Evolutionary conservation across 2,329 filamentous ascomycete species (phyloP).

Genomic region (Colletotrichum sp.): DNA sequence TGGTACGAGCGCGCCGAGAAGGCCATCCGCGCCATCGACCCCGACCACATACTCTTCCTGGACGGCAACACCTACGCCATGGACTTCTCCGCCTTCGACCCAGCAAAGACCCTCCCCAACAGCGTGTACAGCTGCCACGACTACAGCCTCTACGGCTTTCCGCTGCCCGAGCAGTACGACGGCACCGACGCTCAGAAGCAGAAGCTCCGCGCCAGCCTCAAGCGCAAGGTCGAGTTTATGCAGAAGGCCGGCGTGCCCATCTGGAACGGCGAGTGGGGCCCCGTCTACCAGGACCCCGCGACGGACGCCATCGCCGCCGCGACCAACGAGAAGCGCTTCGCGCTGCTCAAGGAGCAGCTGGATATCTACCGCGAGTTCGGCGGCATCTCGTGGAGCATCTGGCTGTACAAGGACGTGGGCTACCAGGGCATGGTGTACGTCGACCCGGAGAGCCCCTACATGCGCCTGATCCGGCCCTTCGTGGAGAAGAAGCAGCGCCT

Average conservation of each 20-base stretch:
- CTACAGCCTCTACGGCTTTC: slow-evolving; percentile 58
- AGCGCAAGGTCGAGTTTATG: slow-evolving; percentile 50
- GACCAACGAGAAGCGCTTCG: slow-evolving; percentile 45
- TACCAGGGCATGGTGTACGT: slow-evolving; percentile 61
- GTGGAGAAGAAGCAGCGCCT: slow-evolving; percentile 59
- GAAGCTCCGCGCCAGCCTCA: slow-evolving; percentile 42
- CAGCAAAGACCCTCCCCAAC: slow-evolving; percentile 47
- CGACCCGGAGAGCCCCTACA: slow-evolving; percentile 50
- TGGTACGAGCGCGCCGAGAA: slow-evolving; percentile 39
- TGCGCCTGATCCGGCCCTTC: slow-evolving; percentile 54
- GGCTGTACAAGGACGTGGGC: slow-evolving; percentile 63
- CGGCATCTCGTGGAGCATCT: slow-evolving; percentile 62
- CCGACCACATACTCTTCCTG: slow-evolving; percentile 48
- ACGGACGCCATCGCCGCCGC: slow-evolving; percentile 39
- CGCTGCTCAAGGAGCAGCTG: slow-evolving; percentile 45
- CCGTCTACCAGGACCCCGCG: slow-evolving; percentile 47
- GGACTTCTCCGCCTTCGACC: slow-evolving; percentile 48
- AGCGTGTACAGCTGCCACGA: slow-evolving; percentile 59
- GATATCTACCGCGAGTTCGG: slow-evolving; percentile 36
- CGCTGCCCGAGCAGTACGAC: slow-evolving; percentile 40
- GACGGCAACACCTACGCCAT: slow-evolving; percentile 55
- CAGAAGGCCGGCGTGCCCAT: slow-evolving; percentile 41
- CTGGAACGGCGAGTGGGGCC: slow-evolving; percentile 59
- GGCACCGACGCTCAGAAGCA: slow-evolving; percentile 44
- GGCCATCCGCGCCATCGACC: slow-evolving; percentile 38